Evolutionary conservation across 192 early-diverging fungal species (phyloP).

Genomic region (Geranomyces michiganensis): DNA sequence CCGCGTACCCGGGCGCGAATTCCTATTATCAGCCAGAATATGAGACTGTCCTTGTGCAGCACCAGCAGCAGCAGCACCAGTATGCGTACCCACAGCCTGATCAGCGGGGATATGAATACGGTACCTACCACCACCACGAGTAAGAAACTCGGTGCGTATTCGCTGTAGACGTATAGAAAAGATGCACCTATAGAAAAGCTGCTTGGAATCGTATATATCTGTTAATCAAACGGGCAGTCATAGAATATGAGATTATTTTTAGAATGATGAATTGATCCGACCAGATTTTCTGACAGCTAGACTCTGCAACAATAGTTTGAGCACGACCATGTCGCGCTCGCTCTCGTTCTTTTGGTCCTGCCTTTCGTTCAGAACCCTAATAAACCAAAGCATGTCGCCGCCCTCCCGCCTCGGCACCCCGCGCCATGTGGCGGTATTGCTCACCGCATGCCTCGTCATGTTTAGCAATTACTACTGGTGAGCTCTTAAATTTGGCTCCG

Average conservation of each 20-base stretch:
- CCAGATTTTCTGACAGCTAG: too few species aligned
- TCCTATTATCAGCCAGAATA: not conserved
- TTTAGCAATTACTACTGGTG: constrained; percentile 62
- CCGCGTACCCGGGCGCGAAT: not conserved
- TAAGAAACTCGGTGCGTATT: not conserved
- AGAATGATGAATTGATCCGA: too few species aligned
- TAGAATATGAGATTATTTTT: too few species aligned
- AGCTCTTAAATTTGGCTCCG: not conserved
- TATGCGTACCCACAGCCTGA: not conserved
- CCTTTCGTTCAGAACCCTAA: not conserved
- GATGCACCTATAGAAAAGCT: not conserved
- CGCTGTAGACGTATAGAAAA: not conserved
- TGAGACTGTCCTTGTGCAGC: not conserved
- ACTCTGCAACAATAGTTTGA: too few species aligned
- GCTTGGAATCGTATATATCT: too few species aligned
- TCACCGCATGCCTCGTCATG: constrained; percentile 47
- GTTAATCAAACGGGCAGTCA: too few species aligned
- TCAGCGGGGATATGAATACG: not conserved
- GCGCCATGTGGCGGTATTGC: constrained; percentile 28
- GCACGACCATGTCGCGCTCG: too few species aligned
- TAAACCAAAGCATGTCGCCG: not conserved
- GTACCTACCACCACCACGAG: not conserved
- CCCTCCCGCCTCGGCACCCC: constrained; percentile 1
- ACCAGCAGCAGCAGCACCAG: not conserved
- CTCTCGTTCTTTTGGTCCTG: too few species aligned